Conservation (phyloP, 139 green algal species). For the Picochlorum sp. region DNA sequence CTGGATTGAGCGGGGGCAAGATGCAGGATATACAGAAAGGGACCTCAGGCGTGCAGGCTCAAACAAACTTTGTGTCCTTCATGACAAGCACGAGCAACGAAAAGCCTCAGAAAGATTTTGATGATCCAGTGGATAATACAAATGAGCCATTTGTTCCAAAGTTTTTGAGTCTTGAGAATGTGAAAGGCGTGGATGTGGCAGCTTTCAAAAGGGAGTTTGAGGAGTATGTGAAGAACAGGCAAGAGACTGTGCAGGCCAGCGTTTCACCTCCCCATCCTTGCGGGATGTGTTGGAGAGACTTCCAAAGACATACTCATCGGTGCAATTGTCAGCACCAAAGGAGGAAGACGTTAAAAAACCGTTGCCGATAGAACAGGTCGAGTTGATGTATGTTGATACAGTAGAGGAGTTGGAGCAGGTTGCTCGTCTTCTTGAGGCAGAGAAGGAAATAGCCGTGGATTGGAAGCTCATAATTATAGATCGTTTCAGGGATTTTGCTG, state of each 20-base stretch:
- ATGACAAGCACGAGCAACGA: not conserved
- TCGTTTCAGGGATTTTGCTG: slow-evolving; percentile 82
- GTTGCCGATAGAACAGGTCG: slow-evolving; percentile 11
- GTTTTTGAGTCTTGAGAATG: not conserved
- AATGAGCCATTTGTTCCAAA: slow-evolving; percentile 38
- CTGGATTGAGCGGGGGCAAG: too few relatives aligned
- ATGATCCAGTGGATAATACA: slow-evolving; percentile 47
- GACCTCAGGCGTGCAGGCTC: not conserved
- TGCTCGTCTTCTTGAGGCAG: slow-evolving; percentile 26
- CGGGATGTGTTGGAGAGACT: slow-evolving; percentile 35
- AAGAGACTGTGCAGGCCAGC: not conserved
- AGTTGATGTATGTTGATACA: slow-evolving; percentile 25
- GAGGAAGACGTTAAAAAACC: not conserved
- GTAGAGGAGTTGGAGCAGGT: slow-evolving; percentile 10
- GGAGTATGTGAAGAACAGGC: not conserved
- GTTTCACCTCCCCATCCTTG: slow-evolving; percentile 49
- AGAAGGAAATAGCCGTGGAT: slow-evolving; percentile 70
- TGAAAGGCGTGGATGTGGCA: not conserved
- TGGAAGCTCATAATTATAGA: slow-evolving; percentile 81
- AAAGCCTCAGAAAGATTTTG: slow-evolving; percentile 48
- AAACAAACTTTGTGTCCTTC: not conserved
- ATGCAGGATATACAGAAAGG: too few relatives aligned
- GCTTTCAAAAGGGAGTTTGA: not conserved
- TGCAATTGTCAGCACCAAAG: slow-evolving; percentile 31
- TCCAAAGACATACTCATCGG: slow-evolving; percentile 19